These are phyloP conservation scores for Candolleomyces eurysporus DNA, from an alignment of 768 basidiomycete species.

Conservation along the genomic window DNA sequence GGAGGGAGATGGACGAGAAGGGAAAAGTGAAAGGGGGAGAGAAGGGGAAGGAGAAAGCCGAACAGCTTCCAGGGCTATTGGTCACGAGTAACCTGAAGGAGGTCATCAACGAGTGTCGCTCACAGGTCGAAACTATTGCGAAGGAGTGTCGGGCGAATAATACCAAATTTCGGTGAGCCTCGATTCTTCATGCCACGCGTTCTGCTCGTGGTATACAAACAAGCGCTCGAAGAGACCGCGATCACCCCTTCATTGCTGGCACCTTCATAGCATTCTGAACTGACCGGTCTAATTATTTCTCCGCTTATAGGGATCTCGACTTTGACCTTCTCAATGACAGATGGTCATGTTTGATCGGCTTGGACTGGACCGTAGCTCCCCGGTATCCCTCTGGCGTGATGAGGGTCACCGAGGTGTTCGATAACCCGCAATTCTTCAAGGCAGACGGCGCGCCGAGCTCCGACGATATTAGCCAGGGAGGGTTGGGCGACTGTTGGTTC, in stretches of 20 bases:
- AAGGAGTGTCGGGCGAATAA: slow-evolving; percentile 43
- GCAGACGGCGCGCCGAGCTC: slow-evolving; percentile 37
- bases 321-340: slow-evolving; percentile 56
- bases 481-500: slow-evolving; percentile 53
- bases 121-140: slow-evolving; percentile 42
- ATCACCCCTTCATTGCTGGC: too few relatives aligned
- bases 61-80: slow-evolving; percentile 29
- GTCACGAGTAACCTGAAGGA: slow-evolving; percentile 48
- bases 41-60: too few relatives aligned
- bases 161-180: slow-evolving; percentile 41
- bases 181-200: background rate
- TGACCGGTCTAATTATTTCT: background rate
- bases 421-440: slow-evolving; percentile 47
- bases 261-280: too few relatives aligned
- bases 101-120: slow-evolving; percentile 43
- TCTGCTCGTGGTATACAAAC: background rate
- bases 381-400: slow-evolving; percentile 33
- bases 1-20: too few relatives aligned
- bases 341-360: slow-evolving; percentile 37
- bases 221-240: too few relatives aligned
- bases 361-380: slow-evolving; percentile 10
- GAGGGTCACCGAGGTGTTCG: slow-evolving; percentile 49
- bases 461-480: slow-evolving; percentile 48
- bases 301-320: slow-evolving; percentile 43
- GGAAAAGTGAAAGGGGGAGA: too few relatives aligned